A percentile compares a stretch with the other conserved stretches of the same genome.
Evolutionary conservation across 352 stramenopile genomes (phyloP).

Genomic region (Phytopythium helicoides): DNA sequence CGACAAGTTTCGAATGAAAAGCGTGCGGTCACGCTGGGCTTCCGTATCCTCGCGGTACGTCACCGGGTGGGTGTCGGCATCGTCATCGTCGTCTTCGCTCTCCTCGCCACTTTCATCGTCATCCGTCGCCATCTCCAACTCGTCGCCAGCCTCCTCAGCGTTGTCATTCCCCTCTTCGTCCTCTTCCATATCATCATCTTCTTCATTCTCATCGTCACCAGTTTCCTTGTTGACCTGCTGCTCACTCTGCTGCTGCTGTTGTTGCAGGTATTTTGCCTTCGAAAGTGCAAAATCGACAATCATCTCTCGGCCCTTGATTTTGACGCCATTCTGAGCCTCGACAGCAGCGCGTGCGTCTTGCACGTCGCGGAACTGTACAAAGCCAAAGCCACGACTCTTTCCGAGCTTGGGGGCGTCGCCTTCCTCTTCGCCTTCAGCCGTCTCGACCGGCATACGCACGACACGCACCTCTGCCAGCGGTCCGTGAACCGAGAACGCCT

Average conservation of each 20-base stretch:
- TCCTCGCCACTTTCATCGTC: slow-evolving; percentile 36
- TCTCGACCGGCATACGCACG: slow-evolving; percentile 71
- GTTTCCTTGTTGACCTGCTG: slow-evolving; percentile 22
- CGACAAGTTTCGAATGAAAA: slow-evolving; percentile 85
- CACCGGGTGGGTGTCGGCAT: slow-evolving; percentile 16
- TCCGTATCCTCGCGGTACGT: slow-evolving; percentile 59
- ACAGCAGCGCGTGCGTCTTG: slow-evolving; percentile 60
- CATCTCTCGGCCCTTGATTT: slow-evolving; percentile 82
- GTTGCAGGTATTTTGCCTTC: slow-evolving; percentile 76
- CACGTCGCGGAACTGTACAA: slow-evolving; percentile 77
- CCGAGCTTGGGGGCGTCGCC: slow-evolving; percentile 28
- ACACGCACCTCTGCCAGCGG: slow-evolving; percentile 69
- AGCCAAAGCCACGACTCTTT: slow-evolving; percentile 78
- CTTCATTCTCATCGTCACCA: slow-evolving; percentile 29
- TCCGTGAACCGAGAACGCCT: slow-evolving; percentile 64
- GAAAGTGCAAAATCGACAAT: slow-evolving; percentile 84
- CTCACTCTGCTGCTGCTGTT: slow-evolving; percentile 67
- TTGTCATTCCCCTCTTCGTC: slow-evolving; percentile 42
- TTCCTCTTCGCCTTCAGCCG: slow-evolving; percentile 24
- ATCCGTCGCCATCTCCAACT: slow-evolving; percentile 48
- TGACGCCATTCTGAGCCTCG: slow-evolving; percentile 69
- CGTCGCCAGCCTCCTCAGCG: slow-evolving; percentile 24
- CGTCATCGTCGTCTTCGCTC: slow-evolving; percentile 24
- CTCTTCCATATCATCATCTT: slow-evolving; percentile 25
- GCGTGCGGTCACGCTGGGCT: slow-evolving; percentile 71